Percentiles rank a stretch among this genome's conserved stretches.
Evolutionary conservation across 441 rosid species (phyloP).

Genomic region (Gossypium davidsonii): DNA sequence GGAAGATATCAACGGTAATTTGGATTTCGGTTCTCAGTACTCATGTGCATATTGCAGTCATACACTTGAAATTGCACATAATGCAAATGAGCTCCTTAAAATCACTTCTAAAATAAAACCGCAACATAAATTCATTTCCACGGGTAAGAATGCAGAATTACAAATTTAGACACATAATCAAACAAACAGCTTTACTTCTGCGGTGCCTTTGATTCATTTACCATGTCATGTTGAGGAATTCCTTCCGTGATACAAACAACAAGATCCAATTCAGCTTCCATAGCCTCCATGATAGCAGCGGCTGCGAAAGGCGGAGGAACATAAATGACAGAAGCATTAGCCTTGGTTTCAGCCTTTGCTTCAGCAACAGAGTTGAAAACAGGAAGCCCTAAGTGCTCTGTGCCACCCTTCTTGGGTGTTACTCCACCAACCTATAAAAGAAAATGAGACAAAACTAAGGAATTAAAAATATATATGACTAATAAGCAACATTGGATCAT

Average conservation of each 20-base stretch:
- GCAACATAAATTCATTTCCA: background rate
- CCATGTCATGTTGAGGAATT: slow-evolving; percentile 98
- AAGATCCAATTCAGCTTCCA: slow-evolving; percentile 88
- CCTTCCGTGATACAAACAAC: slow-evolving; percentile 95
- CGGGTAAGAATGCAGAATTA: background rate
- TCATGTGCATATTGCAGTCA: background rate
- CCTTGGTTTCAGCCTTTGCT: slow-evolving; percentile 89
- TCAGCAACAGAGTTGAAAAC: slow-evolving; percentile 94
- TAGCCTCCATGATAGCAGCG: slow-evolving; percentile 90
- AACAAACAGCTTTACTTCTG: background rate
- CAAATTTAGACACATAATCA: slow-evolving; percentile 1
- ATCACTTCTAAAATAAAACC: background rate
- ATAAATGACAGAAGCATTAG: slow-evolving; percentile 87
- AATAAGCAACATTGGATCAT: background rate
- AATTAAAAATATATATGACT: background rate
- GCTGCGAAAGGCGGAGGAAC: slow-evolving; percentile 98
- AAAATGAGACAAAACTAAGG: background rate
- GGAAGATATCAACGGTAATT: background rate
- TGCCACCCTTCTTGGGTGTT: slow-evolving; percentile 98
- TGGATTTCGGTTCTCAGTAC: background rate
- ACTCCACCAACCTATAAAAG: slow-evolving; percentile 79
- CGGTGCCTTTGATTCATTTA: slow-evolving; percentile 16
- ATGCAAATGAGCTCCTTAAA: background rate
- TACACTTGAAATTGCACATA: background rate
- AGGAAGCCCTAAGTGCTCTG: slow-evolving; percentile 95